Base-by-base conservation (phyloP, 2,329 filamentous ascomycete genomes). In the Claviceps quebecensis region DNA sequence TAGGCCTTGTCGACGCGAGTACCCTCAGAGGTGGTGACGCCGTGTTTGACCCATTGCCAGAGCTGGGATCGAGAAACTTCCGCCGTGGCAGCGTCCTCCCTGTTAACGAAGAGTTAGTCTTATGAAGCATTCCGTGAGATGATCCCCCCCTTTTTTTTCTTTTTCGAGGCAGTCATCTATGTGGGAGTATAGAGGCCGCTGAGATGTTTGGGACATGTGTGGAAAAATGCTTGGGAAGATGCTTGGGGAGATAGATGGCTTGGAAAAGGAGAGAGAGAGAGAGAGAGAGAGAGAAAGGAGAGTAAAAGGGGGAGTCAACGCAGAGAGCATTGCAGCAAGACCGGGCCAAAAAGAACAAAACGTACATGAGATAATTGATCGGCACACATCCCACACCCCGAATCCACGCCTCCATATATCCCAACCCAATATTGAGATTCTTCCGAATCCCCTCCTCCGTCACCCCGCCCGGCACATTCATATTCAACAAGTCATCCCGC, bases 331-430 rank as follows among this genome's bases (percentile, higher is more conserved):
- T 8, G 26, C 26, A 29, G 26, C 8, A 29, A 29, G 26, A 11
- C 26, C 26, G 26, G 26, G 26, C 26, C 23, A 7, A 26, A 9
- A 29, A 29, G 9, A 9, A 4, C 3, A 8, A 29, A 29, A 29
- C 26, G 26, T 70, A 80, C 91, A 97, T 97, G 52, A 97, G 77
- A 68, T 85, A 95, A 76, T 97, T 96, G 72, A 97, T 96, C 47
- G 93, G 93, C 50, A 97, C 90, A 62, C 93, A 98, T 53, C 93
- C 93, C 22, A 97, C 79, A 37, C 91, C 93, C 56, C 90, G 85
- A 54, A 97, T 76, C 93, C 93, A 98, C 55, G 88, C 93, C 72
- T 98, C 93, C 91, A 97, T 98, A 72, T 98, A 98, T 49, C 86
- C 86, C 5, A 98, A 80, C 40, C 91, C 93, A 58, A 98, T 97